Conservation (phyloP, 495 filamentous ascomycete species). For the Podospora sp. region DNA sequence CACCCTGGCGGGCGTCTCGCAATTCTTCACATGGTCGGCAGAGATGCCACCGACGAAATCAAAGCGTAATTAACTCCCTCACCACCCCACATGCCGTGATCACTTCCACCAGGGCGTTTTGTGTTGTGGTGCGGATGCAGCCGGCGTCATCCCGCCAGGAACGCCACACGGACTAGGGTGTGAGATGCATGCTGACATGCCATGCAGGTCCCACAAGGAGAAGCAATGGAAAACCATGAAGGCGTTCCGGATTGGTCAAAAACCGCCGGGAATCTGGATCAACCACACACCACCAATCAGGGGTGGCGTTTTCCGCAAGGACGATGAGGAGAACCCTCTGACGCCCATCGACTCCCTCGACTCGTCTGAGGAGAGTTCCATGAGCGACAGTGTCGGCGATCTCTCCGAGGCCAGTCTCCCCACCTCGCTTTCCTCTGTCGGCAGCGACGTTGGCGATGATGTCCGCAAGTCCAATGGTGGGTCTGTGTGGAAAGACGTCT, state of each 20-base stretch:
- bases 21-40: constrained; percentile 54
- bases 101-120: background rate
- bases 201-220: constrained; percentile 67
- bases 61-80: constrained; percentile 37
- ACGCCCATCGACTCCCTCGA: constrained; percentile 2
- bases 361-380: constrained; percentile 13
- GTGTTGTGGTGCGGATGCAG: background rate
- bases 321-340: constrained; percentile 23
- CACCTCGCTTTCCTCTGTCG: constrained; percentile 5
- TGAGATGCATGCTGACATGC: constrained; percentile 26
- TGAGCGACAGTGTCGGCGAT: constrained; percentile 5
- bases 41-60: constrained; percentile 56
- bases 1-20: constrained; percentile 51
- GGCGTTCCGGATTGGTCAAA: constrained; percentile 74
- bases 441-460: background rate
- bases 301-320: constrained; percentile 70
- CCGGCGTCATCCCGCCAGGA: background rate
- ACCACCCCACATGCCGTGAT: background rate
- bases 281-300: constrained; percentile 85
- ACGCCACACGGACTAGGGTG: background rate
- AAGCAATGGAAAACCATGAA: constrained; percentile 71
- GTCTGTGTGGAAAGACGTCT: background rate
- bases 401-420: background rate
- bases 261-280: constrained; percentile 68
- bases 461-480: background rate